Evolutionary conservation across 176 grass and related monocot genomes (phyloP).

Genomic region (Juncus effusus): DNA sequence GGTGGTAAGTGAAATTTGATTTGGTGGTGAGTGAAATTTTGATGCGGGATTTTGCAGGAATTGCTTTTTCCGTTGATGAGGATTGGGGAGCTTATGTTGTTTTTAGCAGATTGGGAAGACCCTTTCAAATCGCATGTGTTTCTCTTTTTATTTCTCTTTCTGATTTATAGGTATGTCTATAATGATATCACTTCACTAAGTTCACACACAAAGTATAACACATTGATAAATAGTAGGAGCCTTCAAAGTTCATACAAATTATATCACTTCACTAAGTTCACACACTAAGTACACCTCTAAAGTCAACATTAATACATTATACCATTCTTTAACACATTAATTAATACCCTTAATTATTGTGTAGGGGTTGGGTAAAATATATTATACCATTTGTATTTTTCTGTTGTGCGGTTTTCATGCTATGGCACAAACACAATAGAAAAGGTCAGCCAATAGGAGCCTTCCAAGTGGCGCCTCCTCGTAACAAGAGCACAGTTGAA

Average conservation of each 20-base stretch:
- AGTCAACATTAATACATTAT: too few species aligned
- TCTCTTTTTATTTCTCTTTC: slow-evolving; percentile 62
- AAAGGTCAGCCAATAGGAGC: slow-evolving; percentile 43
- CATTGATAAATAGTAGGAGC: too few species aligned
- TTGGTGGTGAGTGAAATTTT: slow-evolving; percentile 46
- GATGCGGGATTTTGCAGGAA: slow-evolving; percentile 59
- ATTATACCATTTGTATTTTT: slow-evolving; percentile 57
- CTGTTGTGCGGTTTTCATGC: slow-evolving; percentile 51
- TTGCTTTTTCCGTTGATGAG: slow-evolving; percentile 79
- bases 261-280: too few species aligned
- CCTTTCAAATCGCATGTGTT: slow-evolving; percentile 71
- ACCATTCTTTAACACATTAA: too few species aligned
- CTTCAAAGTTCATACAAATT: not conserved
- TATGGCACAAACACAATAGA: slow-evolving; percentile 59
- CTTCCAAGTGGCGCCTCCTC: slow-evolving; percentile 57
- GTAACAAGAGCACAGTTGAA: slow-evolving; percentile 52
- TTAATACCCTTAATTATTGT: not conserved
- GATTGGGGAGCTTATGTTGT: slow-evolving; percentile 55
- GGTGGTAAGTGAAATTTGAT: not conserved
- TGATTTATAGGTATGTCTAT: slow-evolving; percentile 55
- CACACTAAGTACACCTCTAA: too few species aligned
- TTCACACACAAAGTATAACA: not conserved
- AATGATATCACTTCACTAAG: not conserved
- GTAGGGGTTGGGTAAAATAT: slow-evolving; percentile 68
- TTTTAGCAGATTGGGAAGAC: slow-evolving; percentile 80